Base-by-base conservation (phyloP, 2,329 filamentous ascomycete genomes). In the Xylaria sp. region DNA sequence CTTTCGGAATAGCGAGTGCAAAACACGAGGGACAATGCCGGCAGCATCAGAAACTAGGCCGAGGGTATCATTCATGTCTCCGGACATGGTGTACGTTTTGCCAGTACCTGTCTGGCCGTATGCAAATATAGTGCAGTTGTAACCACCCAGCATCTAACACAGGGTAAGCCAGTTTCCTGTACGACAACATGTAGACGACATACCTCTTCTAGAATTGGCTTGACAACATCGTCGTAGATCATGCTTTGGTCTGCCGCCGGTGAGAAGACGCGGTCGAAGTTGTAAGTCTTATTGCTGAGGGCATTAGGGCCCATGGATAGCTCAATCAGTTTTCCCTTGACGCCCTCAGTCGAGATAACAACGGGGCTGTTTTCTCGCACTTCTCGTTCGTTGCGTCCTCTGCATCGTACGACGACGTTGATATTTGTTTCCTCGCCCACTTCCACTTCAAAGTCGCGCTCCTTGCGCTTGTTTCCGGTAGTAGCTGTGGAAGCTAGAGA, bases 1-100 rank as follows among this genome's bases (percentile, higher is more conserved):
- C 68, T 90, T 93, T 62, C 84, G 83, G 73, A 99, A 99, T 0
- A 99, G 81, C 0, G 89, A 84, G 66, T 97, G 88, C 0, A 99
- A 78, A 0, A 92, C 91, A 44, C 95, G 88, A 20, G 95, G 95
- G 58, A 99, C 94, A 64, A 99, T 97, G 65, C 94, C 94, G 22
- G 95, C 94, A 38, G 87, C 88, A 69, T 97, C 94, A 1, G 93
- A 93, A 13, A 96, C 80, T 55, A 96, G 86, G 1, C 93, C 91
- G 37, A 92, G 74, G 0, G 86, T 91, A 64, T 97, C 90, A 13
- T 84, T 90, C 85, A 99, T 97, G 72, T 99, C 93, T 50, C 94
- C 94, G 0, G 93, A 96, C 94, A 99, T 99, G 20, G 94, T 99
- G 73, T 99, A 99, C 13, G 94, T 99, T 73, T 99, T 99, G 65